These are phyloP conservation scores for Nicotiana undulata DNA, from an alignment of 257 asterid genomes.

Conservation along the genomic window DNA sequence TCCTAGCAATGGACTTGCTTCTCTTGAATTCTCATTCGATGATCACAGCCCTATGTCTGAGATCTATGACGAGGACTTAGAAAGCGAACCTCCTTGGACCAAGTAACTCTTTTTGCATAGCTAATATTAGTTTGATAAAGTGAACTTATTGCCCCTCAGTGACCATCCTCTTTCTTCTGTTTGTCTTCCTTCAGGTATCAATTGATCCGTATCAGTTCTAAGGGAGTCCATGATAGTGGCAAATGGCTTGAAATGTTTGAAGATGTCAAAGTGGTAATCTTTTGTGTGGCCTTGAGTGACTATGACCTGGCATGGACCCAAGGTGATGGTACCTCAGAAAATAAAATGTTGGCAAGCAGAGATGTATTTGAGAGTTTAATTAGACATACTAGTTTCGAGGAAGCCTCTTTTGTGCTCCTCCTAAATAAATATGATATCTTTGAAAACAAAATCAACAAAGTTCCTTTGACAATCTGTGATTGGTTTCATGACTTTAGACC, in stretches of 20 bases:
- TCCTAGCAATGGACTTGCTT: slow-evolving; percentile 50
- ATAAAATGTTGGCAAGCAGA: slow-evolving; percentile 49
- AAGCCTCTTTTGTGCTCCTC: slow-evolving; percentile 46
- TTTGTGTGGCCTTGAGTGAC: slow-evolving; percentile 48
- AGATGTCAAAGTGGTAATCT: slow-evolving; percentile 29
- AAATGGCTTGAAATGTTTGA: slow-evolving; percentile 65
- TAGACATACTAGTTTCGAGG: slow-evolving; percentile 31
- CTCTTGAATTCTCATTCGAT: slow-evolving; percentile 40
- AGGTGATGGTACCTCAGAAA: slow-evolving; percentile 24
- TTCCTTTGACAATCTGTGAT: slow-evolving; percentile 53
- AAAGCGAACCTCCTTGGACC: slow-evolving; percentile 25
- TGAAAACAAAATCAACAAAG: slow-evolving; percentile 41
- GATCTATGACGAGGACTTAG: slow-evolving; percentile 17
- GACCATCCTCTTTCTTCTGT: neutral
- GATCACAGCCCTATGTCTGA: slow-evolving; percentile 33
- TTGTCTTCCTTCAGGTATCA: slow-evolving; percentile 37
- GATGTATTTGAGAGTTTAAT: slow-evolving; percentile 36
- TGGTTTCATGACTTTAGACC: slow-evolving; percentile 71
- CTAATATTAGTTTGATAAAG: neutral
- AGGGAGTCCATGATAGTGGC: slow-evolving; percentile 27
- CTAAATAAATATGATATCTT: slow-evolving; percentile 51
- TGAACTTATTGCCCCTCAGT: neutral
- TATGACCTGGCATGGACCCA: slow-evolving; percentile 34
- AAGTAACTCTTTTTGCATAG: slow-evolving; percentile 29
- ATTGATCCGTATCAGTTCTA: slow-evolving; percentile 41